Evolutionary conservation across 768 basidiomycete species (phyloP).

Genomic region (Phanerochaete carnosa): DNA sequence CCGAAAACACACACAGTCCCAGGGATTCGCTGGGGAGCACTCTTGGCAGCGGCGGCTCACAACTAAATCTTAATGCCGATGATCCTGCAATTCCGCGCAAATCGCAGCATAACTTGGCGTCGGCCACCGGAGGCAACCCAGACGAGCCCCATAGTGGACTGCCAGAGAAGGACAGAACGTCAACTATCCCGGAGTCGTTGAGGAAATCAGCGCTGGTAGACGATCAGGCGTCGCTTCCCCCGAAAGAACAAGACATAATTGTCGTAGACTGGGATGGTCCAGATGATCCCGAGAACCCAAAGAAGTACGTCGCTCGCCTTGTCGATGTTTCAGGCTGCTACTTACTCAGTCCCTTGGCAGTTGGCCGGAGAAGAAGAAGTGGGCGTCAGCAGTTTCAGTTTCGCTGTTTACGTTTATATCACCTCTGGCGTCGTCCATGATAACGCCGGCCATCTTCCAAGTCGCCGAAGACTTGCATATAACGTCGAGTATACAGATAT

Average conservation of each 20-base stretch:
- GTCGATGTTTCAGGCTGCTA: background rate
- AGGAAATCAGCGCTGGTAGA: background rate
- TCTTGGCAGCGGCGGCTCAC: background rate
- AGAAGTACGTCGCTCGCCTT: slow-evolving; percentile 23
- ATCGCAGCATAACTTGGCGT: background rate
- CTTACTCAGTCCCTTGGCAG: slow-evolving; percentile 29
- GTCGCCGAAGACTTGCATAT: slow-evolving; percentile 51
- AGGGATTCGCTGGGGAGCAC: background rate
- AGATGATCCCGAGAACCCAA: slow-evolving; percentile 32
- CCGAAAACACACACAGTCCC: background rate
- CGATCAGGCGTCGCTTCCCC: background rate
- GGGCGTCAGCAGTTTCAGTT: slow-evolving; percentile 57
- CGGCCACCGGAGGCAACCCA: background rate
- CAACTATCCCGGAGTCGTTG: background rate
- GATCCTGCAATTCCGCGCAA: background rate
- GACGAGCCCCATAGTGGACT: background rate
- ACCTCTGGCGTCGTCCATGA: slow-evolving; percentile 65
- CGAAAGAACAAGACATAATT: slow-evolving; percentile 10
- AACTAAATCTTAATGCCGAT: background rate
- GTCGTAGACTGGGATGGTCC: slow-evolving; percentile 35
- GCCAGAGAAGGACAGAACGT: background rate
- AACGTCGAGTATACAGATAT: slow-evolving; percentile 41
- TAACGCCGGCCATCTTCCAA: slow-evolving; percentile 55
- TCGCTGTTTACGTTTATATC: slow-evolving; percentile 65
- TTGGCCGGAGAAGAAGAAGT: slow-evolving; percentile 56